Evolutionary conservation across 345 rosid species (phyloP).

Genomic region (Moricandia moricandioides): DNA sequence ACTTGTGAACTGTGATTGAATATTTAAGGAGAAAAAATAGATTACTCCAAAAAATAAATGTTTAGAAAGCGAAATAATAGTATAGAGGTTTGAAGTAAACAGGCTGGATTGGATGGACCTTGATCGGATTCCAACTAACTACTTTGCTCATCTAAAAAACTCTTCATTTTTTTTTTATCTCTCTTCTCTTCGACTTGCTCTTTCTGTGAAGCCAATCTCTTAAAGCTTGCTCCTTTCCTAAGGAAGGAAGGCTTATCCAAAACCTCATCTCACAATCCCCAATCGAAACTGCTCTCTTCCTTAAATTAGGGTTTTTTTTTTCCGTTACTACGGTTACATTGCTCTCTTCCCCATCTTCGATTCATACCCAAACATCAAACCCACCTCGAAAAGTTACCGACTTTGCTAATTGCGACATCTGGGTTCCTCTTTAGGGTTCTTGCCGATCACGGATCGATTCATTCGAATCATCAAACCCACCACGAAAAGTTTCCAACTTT

Average conservation of each 20-base stretch:
- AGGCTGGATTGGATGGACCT: conserved; percentile 36
- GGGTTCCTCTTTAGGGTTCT: conserved; percentile 14
- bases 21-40: neutral
- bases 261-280: conserved; percentile 15
- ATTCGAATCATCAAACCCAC: neutral
- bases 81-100: conserved; percentile 22
- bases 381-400: neutral
- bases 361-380: neutral
- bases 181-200: neutral
- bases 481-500: neutral
- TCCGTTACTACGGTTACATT: conserved; percentile 27
- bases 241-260: conserved; percentile 28
- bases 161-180: neutral
- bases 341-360: neutral
- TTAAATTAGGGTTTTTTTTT: neutral
- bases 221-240: neutral
- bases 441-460: conserved; percentile 7
- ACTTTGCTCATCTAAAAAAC: conserved; percentile 14
- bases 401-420: neutral
- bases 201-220: conserved; percentile 13
- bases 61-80: neutral
- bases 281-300: neutral
- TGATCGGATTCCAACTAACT: conserved; percentile 31
- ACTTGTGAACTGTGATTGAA: neutral
- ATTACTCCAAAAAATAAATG: neutral